phyloP scores from a whole-genome alignment of 2,329 filamentous ascomycete species.

The Xylaria sp. region DNA sequence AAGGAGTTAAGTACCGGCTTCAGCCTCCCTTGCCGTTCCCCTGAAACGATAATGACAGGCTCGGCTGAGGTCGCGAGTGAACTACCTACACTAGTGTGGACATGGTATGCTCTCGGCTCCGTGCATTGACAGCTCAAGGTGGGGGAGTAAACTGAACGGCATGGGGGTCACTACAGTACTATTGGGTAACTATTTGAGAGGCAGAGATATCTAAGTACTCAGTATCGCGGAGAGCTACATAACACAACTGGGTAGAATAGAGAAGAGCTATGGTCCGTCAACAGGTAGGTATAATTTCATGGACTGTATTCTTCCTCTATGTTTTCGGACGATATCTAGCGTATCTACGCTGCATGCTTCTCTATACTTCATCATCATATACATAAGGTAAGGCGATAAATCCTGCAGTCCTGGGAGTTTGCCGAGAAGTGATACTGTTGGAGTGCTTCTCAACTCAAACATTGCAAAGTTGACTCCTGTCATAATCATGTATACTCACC shows the following conservation, averaged over 20 bases:
- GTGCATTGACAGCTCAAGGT: constrained; percentile 6
- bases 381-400: neutral
- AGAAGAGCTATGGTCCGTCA: no score
- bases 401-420: no score
- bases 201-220: no score
- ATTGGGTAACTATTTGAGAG: neutral
- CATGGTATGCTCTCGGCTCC: neutral
- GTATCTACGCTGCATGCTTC: neutral
- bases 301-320: no score
- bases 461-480: neutral
- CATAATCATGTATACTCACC: neutral
- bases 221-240: no score
- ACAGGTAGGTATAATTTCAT: no score
- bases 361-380: no score
- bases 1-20: constrained; percentile 12
- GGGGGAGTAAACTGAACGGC: neutral
- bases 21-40: constrained; percentile 3
- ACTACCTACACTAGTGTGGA: neutral
- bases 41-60: constrained; percentile 2
- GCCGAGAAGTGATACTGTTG: neutral
- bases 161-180: neutral
- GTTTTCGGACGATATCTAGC: no score
- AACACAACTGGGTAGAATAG: no score
- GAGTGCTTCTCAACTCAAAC: neutral
- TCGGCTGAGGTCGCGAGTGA: neutral